Evolutionary conservation across 2,329 filamentous ascomycete species (phyloP).

Genomic region (Cladophialophora immunda): DNA sequence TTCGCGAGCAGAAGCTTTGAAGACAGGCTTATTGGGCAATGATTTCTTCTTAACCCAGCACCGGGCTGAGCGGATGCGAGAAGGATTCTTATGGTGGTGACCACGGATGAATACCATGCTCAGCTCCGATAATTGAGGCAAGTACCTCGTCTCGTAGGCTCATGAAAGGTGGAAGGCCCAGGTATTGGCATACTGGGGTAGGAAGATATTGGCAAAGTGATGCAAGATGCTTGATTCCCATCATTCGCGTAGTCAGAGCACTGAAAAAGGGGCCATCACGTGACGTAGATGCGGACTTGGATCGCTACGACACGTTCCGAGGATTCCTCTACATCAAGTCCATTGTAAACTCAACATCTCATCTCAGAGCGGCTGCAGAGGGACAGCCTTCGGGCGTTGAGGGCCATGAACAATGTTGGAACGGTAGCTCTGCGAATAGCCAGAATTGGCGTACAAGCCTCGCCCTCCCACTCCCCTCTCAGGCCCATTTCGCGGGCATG

Average conservation of each 20-base stretch:
- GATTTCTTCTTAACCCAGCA: no score
- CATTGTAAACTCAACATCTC: background rate
- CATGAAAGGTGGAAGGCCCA: no score
- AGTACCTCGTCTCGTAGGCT: no score
- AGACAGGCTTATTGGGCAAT: no score
- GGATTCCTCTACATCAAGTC: background rate
- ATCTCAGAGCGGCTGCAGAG: background rate
- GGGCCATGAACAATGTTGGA: constrained; percentile 41
- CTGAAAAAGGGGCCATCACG: background rate
- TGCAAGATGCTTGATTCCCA: background rate
- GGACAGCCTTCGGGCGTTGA: constrained; percentile 17
- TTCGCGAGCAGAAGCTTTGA: no score
- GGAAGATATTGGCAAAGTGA: background rate
- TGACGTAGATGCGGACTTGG: background rate
- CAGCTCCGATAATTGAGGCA: no score
- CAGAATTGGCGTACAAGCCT: constrained; percentile 31
- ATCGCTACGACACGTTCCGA: background rate
- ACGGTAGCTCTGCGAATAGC: constrained; percentile 39
- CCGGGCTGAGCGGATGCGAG: no score
- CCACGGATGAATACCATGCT: no score
- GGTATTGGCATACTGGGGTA: background rate
- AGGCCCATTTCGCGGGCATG: constrained; percentile 14
- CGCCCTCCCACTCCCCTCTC: constrained; percentile 18
- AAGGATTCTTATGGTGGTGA: no score
- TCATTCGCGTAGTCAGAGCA: background rate